Base-by-base conservation (phyloP, 2,329 filamentous ascomycete species). In the Xylariaceae sp. region DNA sequence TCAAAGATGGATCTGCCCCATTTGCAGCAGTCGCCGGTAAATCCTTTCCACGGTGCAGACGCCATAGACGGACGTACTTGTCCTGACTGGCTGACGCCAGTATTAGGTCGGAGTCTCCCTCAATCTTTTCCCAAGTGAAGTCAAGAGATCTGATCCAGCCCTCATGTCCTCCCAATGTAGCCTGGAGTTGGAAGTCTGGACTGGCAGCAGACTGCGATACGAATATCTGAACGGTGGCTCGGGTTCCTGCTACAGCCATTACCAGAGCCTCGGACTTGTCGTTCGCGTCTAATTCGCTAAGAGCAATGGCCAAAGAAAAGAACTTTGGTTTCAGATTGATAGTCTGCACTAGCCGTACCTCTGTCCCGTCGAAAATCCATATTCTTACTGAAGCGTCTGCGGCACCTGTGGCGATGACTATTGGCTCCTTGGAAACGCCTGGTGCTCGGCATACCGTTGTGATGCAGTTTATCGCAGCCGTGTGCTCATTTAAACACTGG, bases 31-130 rank as follows among this genome's bases (percentile, higher is more conserved):
- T 80, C 45, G 79, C 74, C 0, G 86, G 84, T 1, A 88, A 72
- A 33, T 85, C 82, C 53, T 80, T 80, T 33, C 89, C 90, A 55
- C 81, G 76, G 58, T 89, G 88, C 34, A 99, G 74, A 52, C 92
- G 84, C 94, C 94, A 99, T 34, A 99, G 80, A 39, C 94, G 88
- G 53, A 97, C 87, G 64, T 97, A 99, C 72, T 96, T 97, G 71
- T 99, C 94, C 69, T 99, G 94, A 67, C 93, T 97, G 18, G 92
- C 92, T 11, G 93, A 97, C 1, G 93, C 90, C 17, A 99, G 79
- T 18, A 97, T 72, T 4, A 96, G 68, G 66, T 97, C 92, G 47
- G 82, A 81, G 0, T 74, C 69, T 1, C 71, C 59, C 2, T 73
- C 42, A 31, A 33, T 66, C 13, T 71, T 79, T 65, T 94, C 89